A percentile compares a stretch with the other conserved stretches of the same genome.
phyloP scores from a whole-genome alignment of 805 yeast species.

The Saccharomycopsis babjevae region DNA sequence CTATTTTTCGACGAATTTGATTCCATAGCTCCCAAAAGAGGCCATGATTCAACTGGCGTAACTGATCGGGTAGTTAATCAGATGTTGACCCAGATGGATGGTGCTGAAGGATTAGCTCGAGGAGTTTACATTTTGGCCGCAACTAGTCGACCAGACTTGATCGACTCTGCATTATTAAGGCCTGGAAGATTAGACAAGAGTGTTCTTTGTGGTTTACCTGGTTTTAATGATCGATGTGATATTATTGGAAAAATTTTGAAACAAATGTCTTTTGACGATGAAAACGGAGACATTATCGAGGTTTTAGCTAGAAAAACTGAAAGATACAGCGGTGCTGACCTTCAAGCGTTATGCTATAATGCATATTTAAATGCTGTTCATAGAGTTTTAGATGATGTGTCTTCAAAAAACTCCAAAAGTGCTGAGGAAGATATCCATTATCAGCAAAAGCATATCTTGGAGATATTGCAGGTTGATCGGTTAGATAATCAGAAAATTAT shows the following conservation, averaged over 20 bases:
- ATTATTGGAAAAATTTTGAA: conserved; percentile 50
- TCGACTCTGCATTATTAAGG: conserved; percentile 87
- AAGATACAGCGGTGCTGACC: conserved; percentile 90
- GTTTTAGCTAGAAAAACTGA: conserved; percentile 48
- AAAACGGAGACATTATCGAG: conserved; percentile 39
- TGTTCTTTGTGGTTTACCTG: conserved; percentile 83
- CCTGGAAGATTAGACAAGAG: conserved; percentile 96
- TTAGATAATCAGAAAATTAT: conserved; percentile 23
- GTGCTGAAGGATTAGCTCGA: conserved; percentile 86
- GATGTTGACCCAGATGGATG: conserved; percentile 96
- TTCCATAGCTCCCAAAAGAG: conserved; percentile 95
- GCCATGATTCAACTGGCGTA: conserved; percentile 96
- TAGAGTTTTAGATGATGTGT: conserved; percentile 44
- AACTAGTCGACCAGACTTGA: conserved; percentile 89
- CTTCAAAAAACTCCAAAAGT: conserved; percentile 23
- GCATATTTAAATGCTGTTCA: conserved; percentile 85
- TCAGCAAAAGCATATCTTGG: conserved; percentile 22
- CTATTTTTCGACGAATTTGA: conserved; percentile 93
- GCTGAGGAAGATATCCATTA: conserved; percentile 13
- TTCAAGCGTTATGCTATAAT: conserved; percentile 85
- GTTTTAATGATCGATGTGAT: conserved; percentile 56
- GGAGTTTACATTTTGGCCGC: conserved; percentile 97
- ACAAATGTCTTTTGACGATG: conserved; percentile 45
- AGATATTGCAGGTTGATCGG: conserved; percentile 31
- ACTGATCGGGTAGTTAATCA: conserved; percentile 97